These are phyloP conservation scores for Paraphoma sp. DNA, from an alignment of 2,329 filamentous ascomycete species.

Conservation along the genomic window DNA sequence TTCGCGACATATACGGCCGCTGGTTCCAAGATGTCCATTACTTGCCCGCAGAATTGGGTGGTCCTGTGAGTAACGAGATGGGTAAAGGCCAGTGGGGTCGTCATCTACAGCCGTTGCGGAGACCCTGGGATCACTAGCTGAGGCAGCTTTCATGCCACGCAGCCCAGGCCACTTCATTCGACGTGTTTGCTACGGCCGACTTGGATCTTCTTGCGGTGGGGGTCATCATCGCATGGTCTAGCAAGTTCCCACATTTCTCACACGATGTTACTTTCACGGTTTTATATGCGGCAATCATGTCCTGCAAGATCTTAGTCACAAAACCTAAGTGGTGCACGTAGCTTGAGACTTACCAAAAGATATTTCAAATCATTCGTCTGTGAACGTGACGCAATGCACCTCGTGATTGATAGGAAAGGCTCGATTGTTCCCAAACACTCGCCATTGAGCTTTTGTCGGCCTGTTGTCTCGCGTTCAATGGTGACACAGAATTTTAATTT, in stretches of 20 bases:
- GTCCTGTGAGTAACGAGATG: constrained; percentile 2
- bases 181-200: constrained; percentile 12
- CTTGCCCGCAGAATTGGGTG: constrained; percentile 11
- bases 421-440: constrained; percentile 40
- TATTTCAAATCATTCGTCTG: constrained; percentile 37
- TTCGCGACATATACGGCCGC: constrained; percentile 30
- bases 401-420: constrained; percentile 37
- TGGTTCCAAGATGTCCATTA: constrained; percentile 34
- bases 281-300: constrained; percentile 51
- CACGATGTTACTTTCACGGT: constrained; percentile 36
- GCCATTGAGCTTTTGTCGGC: constrained; percentile 31
- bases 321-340: too few relatives aligned
- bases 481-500: constrained; percentile 36
- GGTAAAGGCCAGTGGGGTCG: not conserved
- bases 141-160: not conserved
- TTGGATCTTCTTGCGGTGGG: constrained; percentile 43
- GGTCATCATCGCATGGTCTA: constrained; percentile 32
- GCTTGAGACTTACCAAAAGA: constrained; percentile 38
- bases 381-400: constrained; percentile 43
- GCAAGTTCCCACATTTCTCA: constrained; percentile 39
- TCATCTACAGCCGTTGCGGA: not conserved
- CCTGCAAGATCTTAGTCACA: constrained; percentile 20
- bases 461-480: constrained; percentile 35
- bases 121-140: not conserved
- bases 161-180: not conserved